Evolutionary conservation across 306 rosid species (phyloP), one percentile per base, ranked within the genome.

Genomic region (Mimosa bimucronata): DNA sequence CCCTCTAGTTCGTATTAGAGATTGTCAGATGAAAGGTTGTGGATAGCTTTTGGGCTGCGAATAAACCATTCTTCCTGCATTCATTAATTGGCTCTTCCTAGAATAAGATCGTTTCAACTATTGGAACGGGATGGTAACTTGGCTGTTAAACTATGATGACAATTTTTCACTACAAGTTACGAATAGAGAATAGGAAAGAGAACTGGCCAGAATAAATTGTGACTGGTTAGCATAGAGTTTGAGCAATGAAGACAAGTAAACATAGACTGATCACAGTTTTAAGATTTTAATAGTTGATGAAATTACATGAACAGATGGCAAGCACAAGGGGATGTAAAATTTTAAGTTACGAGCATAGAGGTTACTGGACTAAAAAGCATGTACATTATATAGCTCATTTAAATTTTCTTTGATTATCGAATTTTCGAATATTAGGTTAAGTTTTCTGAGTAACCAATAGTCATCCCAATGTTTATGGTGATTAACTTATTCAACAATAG

Each of bases 391-490:
- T 73, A 28, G 71, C 52, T 71, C 70, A 45, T 44, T 57, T 25
- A 61, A 46, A 46, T 73, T 44, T 50, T 69, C 42, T 68, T 18
- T 53, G 57, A 37, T 52, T 18, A 57, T 74, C 66, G 58, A 68
- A 42, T 68, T 75, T 76, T 34, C 55, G 7, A 45, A 34, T 46
- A 10, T 38, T 57, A 44, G 75, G 70, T 29, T 23, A 4, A 66
- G 19, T 61, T 80, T 66, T 18, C 75, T 66, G 30, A 18, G 37
- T 18, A 52, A 74, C 57, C 28, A 2, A 21, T 21, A 55, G 62
- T 55, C 29, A 19, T 53, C 26, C 14, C 66, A 23, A 29, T 26
- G 55, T 72, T 30, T 42, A 19, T 57, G 62, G 14, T 61, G 48
- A 23, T 64, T 29, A 64, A 64, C 5, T 75, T 26, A 53, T 15